phyloP scores from a whole-genome alignment of 208 protist species.

The Crithidia acanthocephali region DNA sequence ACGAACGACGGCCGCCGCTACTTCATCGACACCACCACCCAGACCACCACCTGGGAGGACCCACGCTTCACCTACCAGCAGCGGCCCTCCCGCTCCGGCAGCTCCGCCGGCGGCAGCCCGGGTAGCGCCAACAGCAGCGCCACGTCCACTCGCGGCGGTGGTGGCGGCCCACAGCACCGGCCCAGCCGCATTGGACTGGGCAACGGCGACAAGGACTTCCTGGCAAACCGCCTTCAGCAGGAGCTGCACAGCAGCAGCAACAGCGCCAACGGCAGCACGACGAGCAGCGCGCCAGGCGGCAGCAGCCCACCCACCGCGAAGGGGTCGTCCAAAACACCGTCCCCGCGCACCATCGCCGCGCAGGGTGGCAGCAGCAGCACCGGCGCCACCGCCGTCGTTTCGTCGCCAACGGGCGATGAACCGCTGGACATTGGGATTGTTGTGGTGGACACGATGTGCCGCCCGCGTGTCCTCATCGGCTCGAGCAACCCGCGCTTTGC shows the following conservation, averaged over 20 bases:
- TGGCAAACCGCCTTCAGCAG: conserved; percentile 34
- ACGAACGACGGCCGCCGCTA: conserved; percentile 79
- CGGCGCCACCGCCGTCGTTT: not conserved
- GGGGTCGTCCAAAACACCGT: not conserved
- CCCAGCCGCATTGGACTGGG: conserved; percentile 47
- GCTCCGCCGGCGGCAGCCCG: conserved; percentile 7
- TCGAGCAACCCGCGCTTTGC: conserved; percentile 38
- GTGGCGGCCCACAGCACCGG: conserved; percentile 20
- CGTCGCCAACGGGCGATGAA: conserved; percentile 1
- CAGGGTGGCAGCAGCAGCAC: too few species aligned
- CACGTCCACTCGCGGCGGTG: conserved; percentile 3
- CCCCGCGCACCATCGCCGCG: not conserved
- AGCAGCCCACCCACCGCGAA: not conserved
- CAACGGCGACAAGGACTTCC: conserved; percentile 55
- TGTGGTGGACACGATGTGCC: conserved; percentile 56
- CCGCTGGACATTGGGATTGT: conserved; percentile 57
- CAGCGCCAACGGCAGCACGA: not conserved
- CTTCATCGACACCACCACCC: conserved; percentile 67
- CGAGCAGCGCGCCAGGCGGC: not conserved
- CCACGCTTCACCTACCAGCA: conserved; percentile 42
- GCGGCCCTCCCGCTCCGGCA: conserved; percentile 21
- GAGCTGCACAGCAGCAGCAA: conserved; percentile 38
- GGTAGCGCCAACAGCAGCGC: conserved; percentile 6
- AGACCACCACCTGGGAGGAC: conserved; percentile 72
- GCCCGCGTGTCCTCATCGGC: conserved; percentile 56